Base-by-base conservation (phyloP, 23 red algal species). In the Cyanidium caldarium region DNA sequence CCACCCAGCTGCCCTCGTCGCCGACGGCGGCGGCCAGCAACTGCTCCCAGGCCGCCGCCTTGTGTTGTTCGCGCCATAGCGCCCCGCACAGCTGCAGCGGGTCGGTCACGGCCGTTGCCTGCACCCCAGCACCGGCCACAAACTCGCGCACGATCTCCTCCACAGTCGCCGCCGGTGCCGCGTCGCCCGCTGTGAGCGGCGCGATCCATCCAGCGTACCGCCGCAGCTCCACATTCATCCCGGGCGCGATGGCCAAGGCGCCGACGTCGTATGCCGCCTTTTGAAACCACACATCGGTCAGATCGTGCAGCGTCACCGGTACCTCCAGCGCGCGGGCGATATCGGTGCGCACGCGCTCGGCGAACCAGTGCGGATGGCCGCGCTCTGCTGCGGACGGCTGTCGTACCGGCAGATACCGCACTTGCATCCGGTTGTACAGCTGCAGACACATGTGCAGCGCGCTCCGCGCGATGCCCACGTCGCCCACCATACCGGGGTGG, bases 321-420 rank as follows among this genome's bases (percentile, higher is more conserved):
- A 58, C 35, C 2, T 57, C 19, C 33, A 76, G 44, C 16, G 17
- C 15, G 12, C 29, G 29, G 2, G 72, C 72, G 38, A 76, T 76
- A 33, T 16, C 25, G 15, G 17, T 35, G n/a, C 72, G 72, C 19
- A 76, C 43, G 65, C 44, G 40, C 44, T 76, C 72, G 0, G 72
- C 43, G 45, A 76, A 76, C 28, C 43, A 20, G 16, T 19, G 39
- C 20, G 41, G 41, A 37, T 76, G 19, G 33, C 33, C 44, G n/a
- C 29, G 40, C 45, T 76, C 72, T 36, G 39, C 26, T 3, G 39
- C 72, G 13, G 46, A 65, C 38, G 72, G 72, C 0, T 40, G 40
- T 33, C 45, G 37, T 36, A 58, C 10, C 0, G 45, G 41, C 72
- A 76, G 35, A 51, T 30, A 57, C 2, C 33, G 31, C 15, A 76